These are phyloP conservation scores for Pichia sp. DNA, from an alignment of 1,139 yeast species.

Conservation along the genomic window DNA sequence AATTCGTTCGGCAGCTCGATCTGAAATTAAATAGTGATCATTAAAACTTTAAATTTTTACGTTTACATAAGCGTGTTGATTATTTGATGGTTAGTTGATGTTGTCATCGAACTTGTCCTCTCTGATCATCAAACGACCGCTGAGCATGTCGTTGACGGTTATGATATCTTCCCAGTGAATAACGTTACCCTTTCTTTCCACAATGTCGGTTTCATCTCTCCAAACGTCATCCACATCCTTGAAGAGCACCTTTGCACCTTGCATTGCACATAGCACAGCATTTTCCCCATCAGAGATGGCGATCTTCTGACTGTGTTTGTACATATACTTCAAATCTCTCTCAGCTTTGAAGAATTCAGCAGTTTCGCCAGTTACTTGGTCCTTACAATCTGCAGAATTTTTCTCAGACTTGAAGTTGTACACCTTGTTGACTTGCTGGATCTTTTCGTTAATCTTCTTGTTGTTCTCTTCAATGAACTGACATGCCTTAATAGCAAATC, in stretches of 20 bases:
- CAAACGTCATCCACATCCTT: conserved; percentile 49
- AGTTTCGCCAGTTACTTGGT: too few relatives aligned
- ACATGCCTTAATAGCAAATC: conserved; percentile 63
- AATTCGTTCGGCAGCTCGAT: too few relatives aligned
- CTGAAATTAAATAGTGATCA: too few relatives aligned
- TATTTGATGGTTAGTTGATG: neutral
- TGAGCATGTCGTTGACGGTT: conserved; percentile 56
- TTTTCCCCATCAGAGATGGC: conserved; percentile 25
- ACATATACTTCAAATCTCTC: conserved; percentile 25
- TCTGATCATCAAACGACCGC: conserved; percentile 54
- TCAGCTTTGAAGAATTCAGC: conserved; percentile 27
- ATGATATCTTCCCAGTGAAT: conserved; percentile 63
- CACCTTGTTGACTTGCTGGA: conserved; percentile 4
- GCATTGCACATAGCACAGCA: conserved; percentile 64
- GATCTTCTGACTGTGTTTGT: conserved; percentile 25
- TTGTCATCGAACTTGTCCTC: conserved; percentile 22
- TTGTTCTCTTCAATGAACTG: conserved; percentile 52
- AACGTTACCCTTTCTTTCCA: conserved; percentile 56
- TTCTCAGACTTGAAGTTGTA: neutral
- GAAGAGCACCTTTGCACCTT: conserved; percentile 56
- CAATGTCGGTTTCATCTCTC: conserved; percentile 51
- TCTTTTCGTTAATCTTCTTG: conserved; percentile 20
- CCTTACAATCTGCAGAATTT: too few relatives aligned
- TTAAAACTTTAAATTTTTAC: too few relatives aligned
- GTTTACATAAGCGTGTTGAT: neutral